phyloP scores from a whole-genome alignment of 495 filamentous ascomycete species.

The Aspergillus hancockii region DNA sequence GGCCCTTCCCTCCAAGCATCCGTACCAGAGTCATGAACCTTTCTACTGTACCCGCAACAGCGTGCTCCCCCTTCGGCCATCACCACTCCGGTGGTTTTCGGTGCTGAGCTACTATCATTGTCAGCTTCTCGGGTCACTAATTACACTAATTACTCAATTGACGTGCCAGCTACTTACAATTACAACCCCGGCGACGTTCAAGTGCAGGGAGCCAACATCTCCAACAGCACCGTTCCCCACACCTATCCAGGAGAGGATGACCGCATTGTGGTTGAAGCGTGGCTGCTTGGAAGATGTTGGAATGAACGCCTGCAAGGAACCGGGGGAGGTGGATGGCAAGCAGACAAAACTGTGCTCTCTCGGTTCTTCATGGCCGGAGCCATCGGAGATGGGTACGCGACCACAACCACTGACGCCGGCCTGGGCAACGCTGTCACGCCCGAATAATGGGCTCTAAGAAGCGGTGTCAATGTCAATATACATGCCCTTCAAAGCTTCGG shows the following conservation, averaged over 20 bases:
- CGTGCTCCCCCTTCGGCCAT: too few relatives aligned
- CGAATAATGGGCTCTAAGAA: slow-evolving; percentile 37
- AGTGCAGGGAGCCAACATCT: slow-evolving; percentile 29
- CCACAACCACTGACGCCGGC: slow-evolving; percentile 47
- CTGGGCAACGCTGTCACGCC: slow-evolving; percentile 2
- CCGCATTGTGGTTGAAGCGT: slow-evolving; percentile 34
- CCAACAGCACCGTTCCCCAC: slow-evolving; percentile 44
- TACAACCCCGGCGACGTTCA: slow-evolving; percentile 14
- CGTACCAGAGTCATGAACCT: too few relatives aligned
- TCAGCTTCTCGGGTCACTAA: slow-evolving; percentile 5
- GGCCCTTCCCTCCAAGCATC: too few relatives aligned
- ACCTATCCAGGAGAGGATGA: slow-evolving; percentile 43
- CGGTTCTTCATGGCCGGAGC: slow-evolving; percentile 26
- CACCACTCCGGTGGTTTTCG: not conserved
- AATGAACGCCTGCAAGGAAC: slow-evolving; percentile 42
- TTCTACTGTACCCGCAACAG: too few relatives aligned
- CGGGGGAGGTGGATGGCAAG: slow-evolving; percentile 45
- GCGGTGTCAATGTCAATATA: slow-evolving; percentile 43
- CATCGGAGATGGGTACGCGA: slow-evolving; percentile 38
- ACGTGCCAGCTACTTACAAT: not conserved
- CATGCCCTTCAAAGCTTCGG: slow-evolving; percentile 39
- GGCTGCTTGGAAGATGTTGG: slow-evolving; percentile 46
- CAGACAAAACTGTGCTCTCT: slow-evolving; percentile 20
- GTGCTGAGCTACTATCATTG: slow-evolving; percentile 5
- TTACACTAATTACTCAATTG: not conserved